Evolutionary conservation across 768 basidiomycete genomes (phyloP).

Genomic region (Termitomyces sp.): DNA sequence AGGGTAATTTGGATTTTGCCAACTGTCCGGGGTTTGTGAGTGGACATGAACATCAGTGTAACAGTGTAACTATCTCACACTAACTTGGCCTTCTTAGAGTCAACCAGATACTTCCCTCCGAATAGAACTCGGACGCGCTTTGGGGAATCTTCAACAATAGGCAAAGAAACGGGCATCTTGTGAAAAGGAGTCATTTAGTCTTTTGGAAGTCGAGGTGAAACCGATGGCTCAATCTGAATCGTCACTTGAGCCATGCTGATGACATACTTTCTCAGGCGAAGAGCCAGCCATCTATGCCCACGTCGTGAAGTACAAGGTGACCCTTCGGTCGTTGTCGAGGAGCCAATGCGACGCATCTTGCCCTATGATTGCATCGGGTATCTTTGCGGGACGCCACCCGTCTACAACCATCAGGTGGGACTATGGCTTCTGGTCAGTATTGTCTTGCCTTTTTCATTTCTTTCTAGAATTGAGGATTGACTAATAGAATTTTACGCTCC

Average conservation of each 20-base stretch:
- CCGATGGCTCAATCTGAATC: not conserved
- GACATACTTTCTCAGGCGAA: not conserved
- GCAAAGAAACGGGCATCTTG: slow-evolving; percentile 30
- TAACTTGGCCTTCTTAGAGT: slow-evolving; percentile 52
- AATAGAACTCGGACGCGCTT: slow-evolving; percentile 56
- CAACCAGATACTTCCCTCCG: slow-evolving; percentile 47
- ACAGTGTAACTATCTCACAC: slow-evolving; percentile 40
- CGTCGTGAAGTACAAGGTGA: not conserved
- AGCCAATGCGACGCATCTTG: not conserved
- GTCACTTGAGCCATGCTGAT: not conserved
- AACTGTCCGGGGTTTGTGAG: slow-evolving; percentile 29
- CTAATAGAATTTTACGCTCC: not conserved
- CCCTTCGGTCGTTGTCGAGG: not conserved
- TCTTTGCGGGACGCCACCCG: not conserved
- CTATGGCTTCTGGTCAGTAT: no score
- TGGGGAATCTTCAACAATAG: slow-evolving; percentile 42
- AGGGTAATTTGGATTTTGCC: slow-evolving; percentile 54
- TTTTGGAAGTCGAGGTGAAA: slow-evolving; percentile 3
- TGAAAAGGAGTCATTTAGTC: not conserved
- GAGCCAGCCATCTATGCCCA: not conserved
- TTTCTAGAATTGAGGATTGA: no score
- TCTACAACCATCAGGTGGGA: not conserved
- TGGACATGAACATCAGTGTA: not conserved
- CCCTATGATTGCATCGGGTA: not conserved
- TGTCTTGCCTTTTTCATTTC: not conserved